Base-by-base conservation (phyloP, 495 filamentous ascomycete genomes). In the Xylaria telfairii region DNA sequence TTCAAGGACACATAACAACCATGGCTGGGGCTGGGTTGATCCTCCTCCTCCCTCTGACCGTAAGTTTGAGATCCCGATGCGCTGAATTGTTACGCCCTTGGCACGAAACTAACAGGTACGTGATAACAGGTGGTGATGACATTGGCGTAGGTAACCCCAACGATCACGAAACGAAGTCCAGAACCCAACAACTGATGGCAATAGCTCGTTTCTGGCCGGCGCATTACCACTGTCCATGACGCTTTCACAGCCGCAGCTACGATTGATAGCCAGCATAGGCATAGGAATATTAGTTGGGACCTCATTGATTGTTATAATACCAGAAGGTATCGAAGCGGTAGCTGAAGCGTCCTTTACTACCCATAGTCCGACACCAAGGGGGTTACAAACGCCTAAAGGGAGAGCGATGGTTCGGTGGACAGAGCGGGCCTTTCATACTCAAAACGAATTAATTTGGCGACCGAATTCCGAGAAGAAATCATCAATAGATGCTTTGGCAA, bases 211-310 rank as follows among this genome's bases (percentile, higher is more conserved):
- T 78, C 87, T 97, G 61, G 95, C 96, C 75, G 96, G 96, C 81
- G 92, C 93, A 79, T 88, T 99, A 76, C 96, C 96, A 67, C 86
- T 99, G 44, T 94, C 93, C 49, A 92, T 99, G 83, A 87, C 91
- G 63, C 88, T 99, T 17, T 94, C 96, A n/a, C 90, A 90, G 69
- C 93, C 93, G 44, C 93, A 97, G 78, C 84, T 97, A 30, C 90
- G 96, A 76, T 80, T 98, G 44, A 93, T 98, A 79, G 94, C 94
- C 13, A 93, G 94, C 26, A 89, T 99, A 77, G 96, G 96, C 39
- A 93, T 97, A 83, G 96, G 96, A 49, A 91, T 99, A 19, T 85
- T 99, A 9, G 94, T 99, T 26, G 96, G 96, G 44, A 98, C 95
- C 42, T 93, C 94, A 10, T 87, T 99, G 73, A 94, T 98, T 67